Percentiles rank a stretch among this genome's conserved stretches.
phyloP scores from a whole-genome alignment of 495 filamentous ascomycete genomes.

The Opeltia flavorubescens region DNA sequence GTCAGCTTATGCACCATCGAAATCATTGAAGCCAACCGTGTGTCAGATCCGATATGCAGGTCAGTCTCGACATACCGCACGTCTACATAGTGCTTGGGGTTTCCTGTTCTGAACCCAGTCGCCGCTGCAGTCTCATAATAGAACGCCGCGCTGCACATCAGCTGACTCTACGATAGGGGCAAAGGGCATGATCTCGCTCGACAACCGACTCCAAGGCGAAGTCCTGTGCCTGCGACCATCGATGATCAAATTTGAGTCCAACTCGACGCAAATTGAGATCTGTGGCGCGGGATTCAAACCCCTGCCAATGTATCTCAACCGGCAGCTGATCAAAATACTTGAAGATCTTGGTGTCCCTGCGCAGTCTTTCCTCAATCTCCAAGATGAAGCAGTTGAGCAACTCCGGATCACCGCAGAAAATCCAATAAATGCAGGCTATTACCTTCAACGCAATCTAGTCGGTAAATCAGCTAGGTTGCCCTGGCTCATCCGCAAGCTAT shows the following conservation, averaged over 20 bases:
- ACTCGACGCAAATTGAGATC: conserved; percentile 50
- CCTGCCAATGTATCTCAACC: conserved; percentile 56
- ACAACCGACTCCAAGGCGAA: conserved; percentile 38
- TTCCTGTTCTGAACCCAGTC: too few species aligned
- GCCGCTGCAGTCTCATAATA: too few species aligned
- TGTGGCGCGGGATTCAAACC: conserved; percentile 52
- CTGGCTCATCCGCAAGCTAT: conserved; percentile 40
- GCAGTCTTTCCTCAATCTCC: conserved; percentile 45
- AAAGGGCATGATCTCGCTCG: conserved; percentile 62
- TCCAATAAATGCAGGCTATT: conserved; percentile 43
- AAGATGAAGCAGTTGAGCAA: conserved; percentile 38
- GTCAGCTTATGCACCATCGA: conserved; percentile 25
- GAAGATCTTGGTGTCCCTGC: conserved; percentile 51
- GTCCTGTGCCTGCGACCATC: conserved; percentile 45
- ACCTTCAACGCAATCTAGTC: conserved; percentile 42
- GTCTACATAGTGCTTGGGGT: conserved; percentile 39
- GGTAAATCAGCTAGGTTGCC: conserved; percentile 39
- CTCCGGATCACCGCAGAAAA: conserved; percentile 41
- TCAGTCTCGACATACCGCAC: conserved; percentile 46
- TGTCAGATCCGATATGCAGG: conserved; percentile 60
- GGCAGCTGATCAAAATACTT: conserved; percentile 67
- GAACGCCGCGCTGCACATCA: too few species aligned
- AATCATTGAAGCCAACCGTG: conserved; percentile 36
- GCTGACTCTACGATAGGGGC: conserved; percentile 28
- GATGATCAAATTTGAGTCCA: conserved; percentile 69